Conservation (phyloP, 192 early-diverging fungal genomes). For the Kappamyces sp. region DNA sequence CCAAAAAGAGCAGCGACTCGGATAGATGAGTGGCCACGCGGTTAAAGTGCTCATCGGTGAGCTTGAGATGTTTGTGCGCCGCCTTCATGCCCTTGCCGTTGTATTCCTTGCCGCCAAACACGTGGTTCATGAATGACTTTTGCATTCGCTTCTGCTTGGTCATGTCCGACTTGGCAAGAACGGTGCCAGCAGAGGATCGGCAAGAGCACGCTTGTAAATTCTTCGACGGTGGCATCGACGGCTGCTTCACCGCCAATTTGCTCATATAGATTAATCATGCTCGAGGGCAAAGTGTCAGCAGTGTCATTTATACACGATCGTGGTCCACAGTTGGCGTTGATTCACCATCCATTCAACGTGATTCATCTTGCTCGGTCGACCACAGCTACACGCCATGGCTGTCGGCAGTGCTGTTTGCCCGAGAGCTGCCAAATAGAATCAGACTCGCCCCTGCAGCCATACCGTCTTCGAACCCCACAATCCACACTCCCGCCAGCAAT, state of each 20-base stretch:
- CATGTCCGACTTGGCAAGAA: conserved; percentile 16
- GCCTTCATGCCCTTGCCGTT: conserved; percentile 11
- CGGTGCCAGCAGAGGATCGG: neutral
- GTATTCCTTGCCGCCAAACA: conserved; percentile 11
- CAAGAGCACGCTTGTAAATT: conserved; percentile 5
- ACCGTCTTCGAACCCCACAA: too few species aligned
- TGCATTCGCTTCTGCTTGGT: neutral
- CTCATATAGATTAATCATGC: conserved; percentile 4
- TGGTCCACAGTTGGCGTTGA: too few species aligned
- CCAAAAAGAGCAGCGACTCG: neutral
- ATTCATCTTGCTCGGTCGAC: too few species aligned
- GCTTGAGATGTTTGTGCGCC: neutral
- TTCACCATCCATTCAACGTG: too few species aligned
- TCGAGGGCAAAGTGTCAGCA: too few species aligned
- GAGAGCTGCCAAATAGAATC: too few species aligned
- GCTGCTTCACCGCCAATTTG: conserved; percentile 6
- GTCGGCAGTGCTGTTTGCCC: too few species aligned
- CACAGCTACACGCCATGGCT: too few species aligned
- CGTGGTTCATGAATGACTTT: conserved; percentile 14
- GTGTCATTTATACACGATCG: too few species aligned
- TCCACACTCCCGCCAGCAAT: too few species aligned
- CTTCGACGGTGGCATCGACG: conserved; percentile 8
- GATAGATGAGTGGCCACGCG: neutral
- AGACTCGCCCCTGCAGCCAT: too few species aligned
- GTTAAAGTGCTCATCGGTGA: conserved; percentile 13